Percentiles rank a stretch among this genome's conserved stretches.
Conservation (phyloP, 352 stramenopile genomes). For the Phytophthora idaei region DNA sequence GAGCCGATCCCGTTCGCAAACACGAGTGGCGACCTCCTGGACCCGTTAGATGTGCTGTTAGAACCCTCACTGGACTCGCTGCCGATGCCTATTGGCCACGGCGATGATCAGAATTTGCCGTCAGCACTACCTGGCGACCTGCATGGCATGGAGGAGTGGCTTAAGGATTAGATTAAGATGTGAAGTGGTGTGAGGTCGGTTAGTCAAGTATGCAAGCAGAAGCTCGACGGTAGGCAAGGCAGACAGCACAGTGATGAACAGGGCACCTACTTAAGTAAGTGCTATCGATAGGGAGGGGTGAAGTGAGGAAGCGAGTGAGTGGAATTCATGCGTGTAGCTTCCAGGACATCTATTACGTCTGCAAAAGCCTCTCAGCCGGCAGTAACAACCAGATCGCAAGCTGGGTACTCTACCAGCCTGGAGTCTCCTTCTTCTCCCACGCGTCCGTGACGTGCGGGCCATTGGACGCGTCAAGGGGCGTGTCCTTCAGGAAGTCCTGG, state of each 20-base stretch:
- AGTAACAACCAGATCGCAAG: neutral
- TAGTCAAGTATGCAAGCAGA: conserved; percentile 20
- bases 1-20: conserved; percentile 55
- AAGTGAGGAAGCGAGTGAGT: conserved; percentile 29
- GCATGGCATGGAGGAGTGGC: conserved; percentile 81
- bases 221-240: conserved; percentile 10
- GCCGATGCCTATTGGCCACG: conserved; percentile 76
- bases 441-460: conserved; percentile 60
- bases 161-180: conserved; percentile 67
- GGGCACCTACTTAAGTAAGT: conserved; percentile 1
- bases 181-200: conserved; percentile 18
- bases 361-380: neutral
- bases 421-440: conserved; percentile 69
- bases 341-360: conserved; percentile 2
- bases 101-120: conserved; percentile 45
- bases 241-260: neutral
- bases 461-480: conserved; percentile 63
- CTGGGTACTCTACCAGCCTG: conserved; percentile 58
- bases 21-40: conserved; percentile 43
- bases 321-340: conserved; percentile 22
- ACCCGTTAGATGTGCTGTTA: conserved; percentile 62
- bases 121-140: conserved; percentile 68
- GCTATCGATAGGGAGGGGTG: conserved; percentile 7
- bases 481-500: conserved; percentile 72
- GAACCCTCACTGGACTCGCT: conserved; percentile 56